Evolutionary conservation across 495 filamentous ascomycete genomes (phyloP).

Genomic region (Trichoderma orchidacearum): DNA sequence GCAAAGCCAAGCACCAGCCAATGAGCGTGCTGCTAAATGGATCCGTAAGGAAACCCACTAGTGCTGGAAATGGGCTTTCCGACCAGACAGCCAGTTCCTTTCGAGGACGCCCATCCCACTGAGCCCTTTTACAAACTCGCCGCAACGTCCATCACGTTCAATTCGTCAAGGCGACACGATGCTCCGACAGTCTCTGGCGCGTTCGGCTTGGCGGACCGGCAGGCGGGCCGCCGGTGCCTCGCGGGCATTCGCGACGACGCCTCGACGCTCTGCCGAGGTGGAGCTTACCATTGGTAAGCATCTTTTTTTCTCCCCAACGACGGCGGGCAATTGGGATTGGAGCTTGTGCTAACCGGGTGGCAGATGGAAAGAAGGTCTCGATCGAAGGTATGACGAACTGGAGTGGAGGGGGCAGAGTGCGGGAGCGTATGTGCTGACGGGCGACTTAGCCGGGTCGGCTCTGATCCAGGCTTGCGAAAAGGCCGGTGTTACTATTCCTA

Average conservation of each 20-base stretch:
- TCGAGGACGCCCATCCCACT: slow-evolving; percentile 6
- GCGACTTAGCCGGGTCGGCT: slow-evolving; percentile 61
- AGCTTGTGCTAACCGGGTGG: slow-evolving; percentile 16
- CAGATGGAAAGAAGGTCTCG: slow-evolving; percentile 90
- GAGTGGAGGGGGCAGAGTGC: slow-evolving; percentile 6
- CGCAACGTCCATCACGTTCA: slow-evolving; percentile 11
- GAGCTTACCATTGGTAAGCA: slow-evolving; percentile 82
- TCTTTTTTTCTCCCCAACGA: slow-evolving; percentile 3
- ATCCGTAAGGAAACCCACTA: slow-evolving; percentile 2
- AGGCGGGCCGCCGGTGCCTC: slow-evolving; percentile 48
- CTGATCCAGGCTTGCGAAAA: slow-evolving; percentile 99
- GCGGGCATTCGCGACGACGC: slow-evolving; percentile 62
- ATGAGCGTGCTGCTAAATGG: slow-evolving; percentile 6
- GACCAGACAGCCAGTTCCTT: background rate
- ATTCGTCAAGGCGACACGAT: slow-evolving; percentile 51
- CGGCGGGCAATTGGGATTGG: slow-evolving; percentile 4
- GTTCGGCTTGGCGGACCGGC: slow-evolving; percentile 71
- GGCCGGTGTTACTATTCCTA: slow-evolving; percentile 79
- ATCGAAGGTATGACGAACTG: slow-evolving; percentile 65
- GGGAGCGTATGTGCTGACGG: slow-evolving; percentile 11
- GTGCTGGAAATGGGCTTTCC: background rate
- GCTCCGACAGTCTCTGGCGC: slow-evolving; percentile 76
- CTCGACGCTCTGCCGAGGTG: slow-evolving; percentile 68
- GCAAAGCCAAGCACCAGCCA: slow-evolving; percentile 4
- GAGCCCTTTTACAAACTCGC: slow-evolving; percentile 15